Base-by-base conservation (phyloP, 139 green algal species). In the Chlorella ohadii region DNA sequence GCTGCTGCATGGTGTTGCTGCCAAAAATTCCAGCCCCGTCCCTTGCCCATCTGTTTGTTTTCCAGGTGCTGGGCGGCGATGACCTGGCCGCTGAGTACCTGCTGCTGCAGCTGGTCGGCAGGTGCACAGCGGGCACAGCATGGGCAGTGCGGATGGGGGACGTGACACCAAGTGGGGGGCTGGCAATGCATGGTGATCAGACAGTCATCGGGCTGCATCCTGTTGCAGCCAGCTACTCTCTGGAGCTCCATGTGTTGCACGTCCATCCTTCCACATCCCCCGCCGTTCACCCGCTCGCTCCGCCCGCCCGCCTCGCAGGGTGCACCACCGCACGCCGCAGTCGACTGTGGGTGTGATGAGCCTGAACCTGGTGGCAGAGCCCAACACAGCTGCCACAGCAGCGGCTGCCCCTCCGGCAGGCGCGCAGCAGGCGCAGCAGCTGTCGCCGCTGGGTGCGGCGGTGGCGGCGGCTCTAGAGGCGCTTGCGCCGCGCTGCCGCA, bases 11-110 rank as follows among this genome's bases (percentile, higher is more conserved):
- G n/a, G n/a, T 2, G 47, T 61, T 31, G 9, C 44, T 65, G 36
- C 64, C 59, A 22, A 3, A 7, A 15, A 27, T 39, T 59, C 70
- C 78, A 61, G 25, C 28, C 7, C 51, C 41, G 11, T 1, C 51
- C 28, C 57, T 51, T 31, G 20, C 67, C 36, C 31, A 13, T 31
- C 11, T 17, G 16, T 9, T 51, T 20, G 36, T 5, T 12, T 7
- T 51, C 44, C 63, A 73, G 70, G 85, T 90, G 27, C 86, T 97
- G 6, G 92, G 90, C 23, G 93, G 93, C 13, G 94, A 97, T 83
- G 59, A 66, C 38, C 86, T 97, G 61, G 91, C 91, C 28, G 94
- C 94, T 12, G 93, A 96, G 89, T 97, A 95, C 80, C 56, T 95
- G 55, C 85, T 97, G 36, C 72, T 96, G 76, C 84, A 91, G 63